These are phyloP conservation scores for Aspergillus incahuasiensis DNA, from an alignment of 495 filamentous ascomycete species.

Conservation along the genomic window DNA sequence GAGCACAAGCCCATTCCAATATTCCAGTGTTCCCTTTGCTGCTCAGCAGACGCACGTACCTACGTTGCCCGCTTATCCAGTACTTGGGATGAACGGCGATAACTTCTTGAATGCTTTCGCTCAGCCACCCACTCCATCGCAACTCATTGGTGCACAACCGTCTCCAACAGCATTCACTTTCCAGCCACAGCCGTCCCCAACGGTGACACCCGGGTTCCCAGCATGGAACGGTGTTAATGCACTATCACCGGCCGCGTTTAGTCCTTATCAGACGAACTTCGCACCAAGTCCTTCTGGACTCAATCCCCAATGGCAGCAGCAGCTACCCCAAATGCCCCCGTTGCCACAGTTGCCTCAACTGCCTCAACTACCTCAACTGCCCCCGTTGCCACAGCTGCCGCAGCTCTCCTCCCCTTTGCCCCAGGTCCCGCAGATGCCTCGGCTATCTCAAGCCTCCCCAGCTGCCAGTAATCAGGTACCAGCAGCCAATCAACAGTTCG, in stretches of 20 bases:
- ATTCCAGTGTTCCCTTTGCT: not conserved
- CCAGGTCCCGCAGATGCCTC: not conserved
- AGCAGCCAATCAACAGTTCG: constrained; percentile 6
- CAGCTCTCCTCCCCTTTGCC: not conserved
- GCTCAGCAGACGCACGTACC: not conserved
- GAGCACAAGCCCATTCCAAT: not conserved
- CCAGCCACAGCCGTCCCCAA: constrained; percentile 7
- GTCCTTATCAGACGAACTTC: constrained; percentile 10
- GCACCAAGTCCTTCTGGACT: constrained; percentile 4
- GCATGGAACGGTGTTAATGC: constrained; percentile 5
- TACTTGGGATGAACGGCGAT: not conserved
- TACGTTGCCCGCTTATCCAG: not conserved
- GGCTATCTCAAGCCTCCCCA: not conserved
- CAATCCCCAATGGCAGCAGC: constrained; percentile 13
- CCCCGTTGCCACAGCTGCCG: not conserved
- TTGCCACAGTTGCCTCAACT: not conserved
- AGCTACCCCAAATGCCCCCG: not conserved
- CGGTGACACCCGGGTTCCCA: constrained; percentile 8
- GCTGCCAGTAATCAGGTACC: not conserved
- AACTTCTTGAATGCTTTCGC: constrained; percentile 1
- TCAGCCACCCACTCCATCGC: constrained; percentile 15
- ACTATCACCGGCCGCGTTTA: constrained; percentile 5
- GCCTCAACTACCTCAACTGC: not conserved
- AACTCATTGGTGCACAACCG: constrained; percentile 7
- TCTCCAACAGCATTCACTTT: not conserved